Percentiles rank a stretch among this genome's conserved stretches.
Conservation (phyloP, 2,329 filamentous ascomycete genomes). For the Arachnomyces sp. region DNA sequence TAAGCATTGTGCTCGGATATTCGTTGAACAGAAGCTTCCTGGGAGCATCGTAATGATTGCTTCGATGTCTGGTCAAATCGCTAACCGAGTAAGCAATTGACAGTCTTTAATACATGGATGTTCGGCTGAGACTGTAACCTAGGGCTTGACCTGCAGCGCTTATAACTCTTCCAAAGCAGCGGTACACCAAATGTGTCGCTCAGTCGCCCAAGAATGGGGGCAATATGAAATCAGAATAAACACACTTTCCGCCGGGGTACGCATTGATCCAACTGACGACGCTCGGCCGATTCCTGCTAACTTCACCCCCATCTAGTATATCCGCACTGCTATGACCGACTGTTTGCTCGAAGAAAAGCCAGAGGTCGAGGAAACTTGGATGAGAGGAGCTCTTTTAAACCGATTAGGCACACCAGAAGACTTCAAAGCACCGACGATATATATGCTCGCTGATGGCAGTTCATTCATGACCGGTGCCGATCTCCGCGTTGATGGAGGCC, state of each 20-base stretch:
- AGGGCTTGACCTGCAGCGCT: conserved; percentile 55
- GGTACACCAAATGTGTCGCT: conserved; percentile 42
- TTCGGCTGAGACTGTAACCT: conserved; percentile 13
- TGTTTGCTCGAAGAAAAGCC: conserved; percentile 38
- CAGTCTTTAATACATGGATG: no score
- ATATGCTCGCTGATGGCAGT: conserved; percentile 29
- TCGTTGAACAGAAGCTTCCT: conserved; percentile 47
- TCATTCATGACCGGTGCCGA: conserved; percentile 35
- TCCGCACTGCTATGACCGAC: conserved; percentile 43
- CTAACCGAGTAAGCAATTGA: conserved; percentile 41
- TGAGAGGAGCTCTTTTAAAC: conserved; percentile 44
- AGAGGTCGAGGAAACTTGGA: conserved; percentile 46
- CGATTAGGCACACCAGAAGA: conserved; percentile 40
- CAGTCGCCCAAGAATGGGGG: conserved; percentile 42
- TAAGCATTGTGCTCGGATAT: conserved; percentile 31
- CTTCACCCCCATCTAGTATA: conserved; percentile 27
- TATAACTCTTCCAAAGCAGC: conserved; percentile 46
- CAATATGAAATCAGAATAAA: conserved; percentile 67
- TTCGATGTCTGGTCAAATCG: conserved; percentile 62
- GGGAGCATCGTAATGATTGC: conserved; percentile 60
- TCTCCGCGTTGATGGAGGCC: conserved; percentile 32
- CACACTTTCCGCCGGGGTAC: conserved; percentile 63
- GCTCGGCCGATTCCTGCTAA: no score
- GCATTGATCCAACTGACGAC: conserved; percentile 8
- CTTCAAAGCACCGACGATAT: conserved; percentile 29